Conservation (phyloP, 768 basidiomycete genomes). For the Kwoniella dejecticola region DNA sequence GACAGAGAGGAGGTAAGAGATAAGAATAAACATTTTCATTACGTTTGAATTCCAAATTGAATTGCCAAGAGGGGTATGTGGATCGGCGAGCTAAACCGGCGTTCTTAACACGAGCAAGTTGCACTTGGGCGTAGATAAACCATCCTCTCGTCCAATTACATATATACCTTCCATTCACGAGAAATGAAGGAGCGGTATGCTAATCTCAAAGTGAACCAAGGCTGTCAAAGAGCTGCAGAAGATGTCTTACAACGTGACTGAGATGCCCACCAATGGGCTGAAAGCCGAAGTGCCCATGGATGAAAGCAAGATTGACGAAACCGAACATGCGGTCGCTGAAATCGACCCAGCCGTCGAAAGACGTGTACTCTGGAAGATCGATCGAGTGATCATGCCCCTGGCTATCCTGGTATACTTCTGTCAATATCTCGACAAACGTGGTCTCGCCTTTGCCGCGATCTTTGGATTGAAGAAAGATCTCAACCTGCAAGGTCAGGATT, state of each 20-base stretch:
- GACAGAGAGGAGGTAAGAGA: neutral
- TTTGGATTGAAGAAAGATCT: conserved; percentile 17
- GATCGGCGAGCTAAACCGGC: conserved; percentile 4
- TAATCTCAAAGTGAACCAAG: neutral
- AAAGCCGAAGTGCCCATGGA: conserved; percentile 1
- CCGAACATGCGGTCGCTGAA: neutral
- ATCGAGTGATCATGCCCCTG: conserved; percentile 12
- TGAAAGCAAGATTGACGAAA: conserved; percentile 2
- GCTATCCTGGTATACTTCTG: conserved; percentile 16
- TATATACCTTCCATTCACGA: too few relatives aligned
- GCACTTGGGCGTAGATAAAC: neutral
- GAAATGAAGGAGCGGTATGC: too few relatives aligned
- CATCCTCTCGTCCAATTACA: too few relatives aligned
- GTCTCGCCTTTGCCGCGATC: conserved; percentile 16
- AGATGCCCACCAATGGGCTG: conserved; percentile 1
- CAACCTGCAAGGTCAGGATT: conserved; percentile 9
- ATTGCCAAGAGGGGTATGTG: neutral
- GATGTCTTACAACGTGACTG: conserved; percentile 7
- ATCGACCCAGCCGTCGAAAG: neutral
- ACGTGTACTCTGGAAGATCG: conserved; percentile 14
- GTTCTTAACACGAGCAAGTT: neutral
- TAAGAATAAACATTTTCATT: neutral
- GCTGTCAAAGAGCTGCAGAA: neutral
- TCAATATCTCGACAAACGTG: conserved; percentile 21
- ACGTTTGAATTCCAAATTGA: neutral